Evolutionary conservation across 306 rosid species (phyloP).

Genomic region (Vicia faba): DNA sequence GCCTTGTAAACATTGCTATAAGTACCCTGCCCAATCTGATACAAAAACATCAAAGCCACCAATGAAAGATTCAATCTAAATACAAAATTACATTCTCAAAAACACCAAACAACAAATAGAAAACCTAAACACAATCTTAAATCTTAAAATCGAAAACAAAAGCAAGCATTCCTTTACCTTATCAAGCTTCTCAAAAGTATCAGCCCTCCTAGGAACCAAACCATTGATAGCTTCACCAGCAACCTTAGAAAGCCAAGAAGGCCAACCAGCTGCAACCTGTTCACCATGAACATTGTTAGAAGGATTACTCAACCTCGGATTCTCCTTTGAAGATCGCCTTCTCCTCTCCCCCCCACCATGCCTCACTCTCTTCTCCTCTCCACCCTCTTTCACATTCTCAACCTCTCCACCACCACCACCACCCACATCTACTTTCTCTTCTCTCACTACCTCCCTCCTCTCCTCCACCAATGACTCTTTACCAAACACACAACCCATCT

Average conservation of each 20-base stretch:
- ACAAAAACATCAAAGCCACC: constrained; percentile 29
- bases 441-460: constrained; percentile 47
- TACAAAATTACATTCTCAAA: constrained; percentile 24
- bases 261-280: constrained; percentile 99
- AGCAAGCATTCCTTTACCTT: constrained; percentile 50
- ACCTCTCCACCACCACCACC: constrained; percentile 48
- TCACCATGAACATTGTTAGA: constrained; percentile 86
- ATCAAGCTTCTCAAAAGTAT: constrained; percentile 89
- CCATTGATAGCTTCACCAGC: constrained; percentile 98
- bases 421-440: constrained; percentile 42
- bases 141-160: constrained; percentile 12
- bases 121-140: constrained; percentile 12
- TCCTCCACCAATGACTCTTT: constrained; percentile 50
- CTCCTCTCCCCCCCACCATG: constrained; percentile 67
- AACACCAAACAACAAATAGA: constrained; percentile 32
- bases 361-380: constrained; percentile 53
- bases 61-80: constrained; percentile 35
- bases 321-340: constrained; percentile 76
- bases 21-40: constrained; percentile 56
- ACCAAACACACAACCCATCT: constrained; percentile 92
- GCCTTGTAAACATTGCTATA: constrained; percentile 56
- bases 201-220: constrained; percentile 89
- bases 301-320: constrained; percentile 87
- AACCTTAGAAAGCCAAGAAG: constrained; percentile 95
- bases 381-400: constrained; percentile 55